Conservation (phyloP, 2,329 filamentous ascomycete genomes). For the Esteya vermicola region DNA sequence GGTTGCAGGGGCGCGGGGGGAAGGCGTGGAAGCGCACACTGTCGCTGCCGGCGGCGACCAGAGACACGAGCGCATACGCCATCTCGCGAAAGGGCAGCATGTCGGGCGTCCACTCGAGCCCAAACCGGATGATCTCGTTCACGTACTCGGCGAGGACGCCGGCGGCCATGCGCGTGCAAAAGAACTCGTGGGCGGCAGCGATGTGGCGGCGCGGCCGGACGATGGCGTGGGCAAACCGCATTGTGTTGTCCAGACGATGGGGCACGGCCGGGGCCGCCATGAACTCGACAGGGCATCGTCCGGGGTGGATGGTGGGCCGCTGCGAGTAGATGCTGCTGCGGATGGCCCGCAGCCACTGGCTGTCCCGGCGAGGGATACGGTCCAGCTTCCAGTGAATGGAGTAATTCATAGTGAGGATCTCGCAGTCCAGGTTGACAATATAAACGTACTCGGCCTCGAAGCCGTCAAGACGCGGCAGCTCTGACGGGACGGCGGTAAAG, state of each 20-base stretch:
- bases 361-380: constrained; percentile 1
- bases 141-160: background rate
- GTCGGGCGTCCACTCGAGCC: constrained; percentile 1
- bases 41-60: background rate
- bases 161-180: background rate
- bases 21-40: background rate
- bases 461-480: background rate
- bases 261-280: background rate
- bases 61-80: constrained; percentile 1
- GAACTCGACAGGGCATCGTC: background rate
- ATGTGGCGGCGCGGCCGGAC: background rate
- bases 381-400: constrained; percentile 3
- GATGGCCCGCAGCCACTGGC: background rate
- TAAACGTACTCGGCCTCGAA: background rate
- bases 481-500: background rate
- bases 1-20: background rate
- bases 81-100: constrained; percentile 3
- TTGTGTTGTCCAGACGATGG: background rate
- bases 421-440: constrained; percentile 2
- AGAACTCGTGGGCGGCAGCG: background rate
- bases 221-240: background rate
- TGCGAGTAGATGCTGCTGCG: background rate
- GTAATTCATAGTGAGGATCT: constrained; percentile 4
- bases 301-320: background rate
- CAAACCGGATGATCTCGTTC: background rate